phyloP scores from a whole-genome alignment of 2,329 filamentous ascomycete genomes.

The Colletotrichum euphorbiae region DNA sequence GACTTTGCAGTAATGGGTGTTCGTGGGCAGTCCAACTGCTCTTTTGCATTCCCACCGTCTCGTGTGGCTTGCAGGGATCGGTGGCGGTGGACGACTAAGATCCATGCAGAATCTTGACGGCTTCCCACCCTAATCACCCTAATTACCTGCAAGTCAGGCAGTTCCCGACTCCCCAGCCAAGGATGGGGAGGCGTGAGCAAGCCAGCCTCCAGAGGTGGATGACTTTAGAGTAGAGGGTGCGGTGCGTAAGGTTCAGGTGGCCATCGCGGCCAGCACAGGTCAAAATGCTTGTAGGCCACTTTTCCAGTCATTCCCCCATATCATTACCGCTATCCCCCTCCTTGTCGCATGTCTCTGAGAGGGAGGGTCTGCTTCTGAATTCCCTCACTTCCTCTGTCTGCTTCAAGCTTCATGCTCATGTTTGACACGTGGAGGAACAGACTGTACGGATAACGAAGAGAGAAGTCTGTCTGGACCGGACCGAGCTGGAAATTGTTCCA shows the following conservation, averaged over 20 bases:
- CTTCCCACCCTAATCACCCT: conserved; percentile 40
- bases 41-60: conserved; percentile 35
- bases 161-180: conserved; percentile 35
- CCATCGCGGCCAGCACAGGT: conserved; percentile 34
- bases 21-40: conserved; percentile 29
- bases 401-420: conserved; percentile 26
- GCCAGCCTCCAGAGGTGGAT: conserved; percentile 21
- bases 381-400: conserved; percentile 1
- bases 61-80: conserved; percentile 39
- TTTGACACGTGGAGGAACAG: conserved; percentile 36
- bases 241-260: conserved; percentile 41
- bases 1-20: conserved; percentile 13
- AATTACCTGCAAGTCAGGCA: conserved; percentile 42
- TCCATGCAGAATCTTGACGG: conserved; percentile 40
- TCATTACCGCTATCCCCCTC: conserved; percentile 31
- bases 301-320: conserved; percentile 29
- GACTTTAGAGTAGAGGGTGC: conserved; percentile 34
- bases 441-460: conserved; percentile 16
- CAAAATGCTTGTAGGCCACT: conserved; percentile 32
- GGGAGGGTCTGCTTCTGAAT: conserved; percentile 1
- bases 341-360: conserved; percentile 4
- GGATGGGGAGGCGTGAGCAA: conserved; percentile 25
- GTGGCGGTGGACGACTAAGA: conserved; percentile 31
- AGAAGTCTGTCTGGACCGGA: conserved; percentile 23
- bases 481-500: conserved; percentile 27